Conservation (phyloP, 116 monocot genomes). For the Iris pallida region DNA sequence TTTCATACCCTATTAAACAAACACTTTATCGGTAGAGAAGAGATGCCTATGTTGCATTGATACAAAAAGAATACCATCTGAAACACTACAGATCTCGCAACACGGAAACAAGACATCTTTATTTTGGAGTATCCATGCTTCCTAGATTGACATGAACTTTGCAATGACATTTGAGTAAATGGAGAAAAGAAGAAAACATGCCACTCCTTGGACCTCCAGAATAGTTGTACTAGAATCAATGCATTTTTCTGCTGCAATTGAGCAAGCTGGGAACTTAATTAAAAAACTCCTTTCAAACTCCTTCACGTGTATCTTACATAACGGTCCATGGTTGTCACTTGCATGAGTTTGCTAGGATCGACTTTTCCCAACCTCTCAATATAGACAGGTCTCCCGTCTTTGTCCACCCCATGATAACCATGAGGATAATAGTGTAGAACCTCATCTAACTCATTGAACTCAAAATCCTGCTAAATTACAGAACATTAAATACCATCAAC, state of each 20-base stretch:
- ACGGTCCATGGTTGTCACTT: slow-evolving; percentile 84
- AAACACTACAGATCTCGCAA: too few relatives aligned
- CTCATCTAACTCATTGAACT: slow-evolving; percentile 61
- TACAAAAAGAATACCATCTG: too few relatives aligned
- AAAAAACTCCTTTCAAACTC: slow-evolving; percentile 86
- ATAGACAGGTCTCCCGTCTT: slow-evolving; percentile 90
- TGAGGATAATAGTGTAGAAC: slow-evolving; percentile 90
- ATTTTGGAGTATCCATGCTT: too few relatives aligned
- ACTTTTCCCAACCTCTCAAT: slow-evolving; percentile 96
- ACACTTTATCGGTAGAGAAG: background rate
- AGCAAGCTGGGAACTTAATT: slow-evolving; percentile 92
- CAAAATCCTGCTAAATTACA: slow-evolving; percentile 66
- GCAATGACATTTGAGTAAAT: background rate
- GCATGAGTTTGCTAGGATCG: slow-evolving; percentile 85
- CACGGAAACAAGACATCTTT: too few relatives aligned
- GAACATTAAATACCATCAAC: background rate
- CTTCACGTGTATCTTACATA: slow-evolving; percentile 89
- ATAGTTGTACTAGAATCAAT: slow-evolving; percentile 94
- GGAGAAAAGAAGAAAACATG: slow-evolving; percentile 27
- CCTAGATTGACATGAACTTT: background rate
- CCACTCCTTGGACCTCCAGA: slow-evolving; percentile 99
- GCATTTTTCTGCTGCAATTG: slow-evolving; percentile 88
- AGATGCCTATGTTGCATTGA: too few relatives aligned
- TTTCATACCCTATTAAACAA: slow-evolving; percentile 59
- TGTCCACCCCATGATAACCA: slow-evolving; percentile 98